These are phyloP conservation scores for Rutstroemia sydowiana DNA, from an alignment of 2,329 filamentous ascomycete species.

Conservation along the genomic window DNA sequence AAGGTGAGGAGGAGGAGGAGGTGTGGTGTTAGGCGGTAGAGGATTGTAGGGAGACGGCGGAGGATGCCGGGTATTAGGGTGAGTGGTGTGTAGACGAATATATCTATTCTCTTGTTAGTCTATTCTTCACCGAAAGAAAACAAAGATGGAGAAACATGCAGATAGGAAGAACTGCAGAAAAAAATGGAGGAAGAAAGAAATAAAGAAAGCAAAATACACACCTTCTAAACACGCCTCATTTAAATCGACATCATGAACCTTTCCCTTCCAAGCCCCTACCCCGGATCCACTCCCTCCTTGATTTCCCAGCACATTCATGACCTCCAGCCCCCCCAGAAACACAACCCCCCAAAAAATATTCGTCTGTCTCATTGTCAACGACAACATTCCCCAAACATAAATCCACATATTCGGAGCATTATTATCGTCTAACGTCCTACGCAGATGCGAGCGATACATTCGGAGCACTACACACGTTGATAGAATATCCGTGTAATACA, in stretches of 20 bases:
- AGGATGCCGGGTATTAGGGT: constrained; percentile 56
- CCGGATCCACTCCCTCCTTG: too few species aligned
- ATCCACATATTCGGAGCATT: constrained; percentile 28
- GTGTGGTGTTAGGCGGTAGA: constrained; percentile 42
- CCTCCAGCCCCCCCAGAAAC: constrained; percentile 60
- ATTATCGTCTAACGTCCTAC: constrained; percentile 18
- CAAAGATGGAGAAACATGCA: constrained; percentile 34
- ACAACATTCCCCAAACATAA: constrained; percentile 49
- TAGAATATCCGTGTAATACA: constrained; percentile 92
- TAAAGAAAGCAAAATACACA: too few species aligned
- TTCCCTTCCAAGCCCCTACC: constrained; percentile 33
- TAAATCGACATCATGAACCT: constrained; percentile 48
- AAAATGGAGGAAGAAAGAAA: neutral
- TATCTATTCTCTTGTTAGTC: constrained; percentile 35
- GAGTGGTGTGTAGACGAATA: constrained; percentile 47
- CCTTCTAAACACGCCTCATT: constrained; percentile 21
- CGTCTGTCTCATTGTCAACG: constrained; percentile 80
- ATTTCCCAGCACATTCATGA: constrained; percentile 42
- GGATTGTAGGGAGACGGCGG: constrained; percentile 38
- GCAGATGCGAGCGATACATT: constrained; percentile 54
- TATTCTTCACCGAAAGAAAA: neutral
- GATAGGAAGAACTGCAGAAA: constrained; percentile 36
- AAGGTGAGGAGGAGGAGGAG: constrained; percentile 61
- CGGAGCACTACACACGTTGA: constrained; percentile 70
- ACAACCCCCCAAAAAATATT: constrained; percentile 94